These are phyloP conservation scores for Nyctanthes arbortristis DNA, from an alignment of 257 asterid species.

Conservation along the genomic window DNA sequence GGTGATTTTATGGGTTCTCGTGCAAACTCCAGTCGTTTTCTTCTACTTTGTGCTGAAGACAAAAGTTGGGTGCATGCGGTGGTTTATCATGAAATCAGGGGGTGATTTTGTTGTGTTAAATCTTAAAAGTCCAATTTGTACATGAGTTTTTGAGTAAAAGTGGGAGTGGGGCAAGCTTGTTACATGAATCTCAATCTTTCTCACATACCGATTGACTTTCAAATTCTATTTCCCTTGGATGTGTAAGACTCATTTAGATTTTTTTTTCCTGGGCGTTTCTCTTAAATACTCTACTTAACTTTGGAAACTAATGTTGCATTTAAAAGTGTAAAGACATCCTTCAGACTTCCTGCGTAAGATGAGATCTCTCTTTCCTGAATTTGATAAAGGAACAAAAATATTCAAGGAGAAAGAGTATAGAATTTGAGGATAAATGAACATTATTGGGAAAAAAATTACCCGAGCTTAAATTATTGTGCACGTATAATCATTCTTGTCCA, in stretches of 20 bases:
- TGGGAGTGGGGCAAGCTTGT: not conserved
- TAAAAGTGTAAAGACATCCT: not conserved
- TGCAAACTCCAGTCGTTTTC: not conserved
- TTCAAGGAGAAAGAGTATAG: not conserved
- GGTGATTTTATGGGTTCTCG: slow-evolving; percentile 7
- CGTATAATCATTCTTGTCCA: not conserved
- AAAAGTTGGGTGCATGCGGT: not conserved
- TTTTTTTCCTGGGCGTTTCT: not conserved
- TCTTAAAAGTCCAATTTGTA: not conserved
- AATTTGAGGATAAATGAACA: not conserved
- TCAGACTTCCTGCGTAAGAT: not conserved
- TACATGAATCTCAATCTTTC: too few species aligned
- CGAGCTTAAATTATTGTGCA: not conserved
- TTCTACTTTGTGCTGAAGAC: too few species aligned
- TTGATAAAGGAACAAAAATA: not conserved
- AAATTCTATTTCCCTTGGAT: not conserved
- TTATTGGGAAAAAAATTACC: not conserved
- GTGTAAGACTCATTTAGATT: not conserved
- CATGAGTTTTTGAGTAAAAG: not conserved
- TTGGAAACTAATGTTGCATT: not conserved
- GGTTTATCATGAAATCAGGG: not conserved
- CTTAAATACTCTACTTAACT: not conserved
- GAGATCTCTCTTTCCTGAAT: not conserved
- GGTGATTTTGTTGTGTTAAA: not conserved
- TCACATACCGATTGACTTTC: too few species aligned